These are phyloP conservation scores for Acanthamoeba lugdunensis DNA, from an alignment of 208 protist genomes.

Conservation along the genomic window DNA sequence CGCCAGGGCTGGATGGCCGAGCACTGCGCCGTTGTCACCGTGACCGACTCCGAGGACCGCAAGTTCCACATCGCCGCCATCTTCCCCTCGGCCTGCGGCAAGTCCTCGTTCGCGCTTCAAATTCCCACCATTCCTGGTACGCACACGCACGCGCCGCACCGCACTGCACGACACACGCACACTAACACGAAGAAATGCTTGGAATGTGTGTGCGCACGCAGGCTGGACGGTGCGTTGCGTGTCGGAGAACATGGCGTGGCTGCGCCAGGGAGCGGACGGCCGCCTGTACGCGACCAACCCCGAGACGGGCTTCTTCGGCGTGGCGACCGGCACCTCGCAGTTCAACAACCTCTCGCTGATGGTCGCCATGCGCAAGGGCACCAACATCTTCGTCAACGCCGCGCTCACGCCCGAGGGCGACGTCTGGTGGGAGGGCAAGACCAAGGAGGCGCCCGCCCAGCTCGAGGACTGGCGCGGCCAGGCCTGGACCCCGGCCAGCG, in stretches of 20 bases:
- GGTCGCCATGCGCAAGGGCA: constrained; percentile 79
- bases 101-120: constrained; percentile 90
- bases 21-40: constrained; percentile 88
- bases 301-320: constrained; percentile 90
- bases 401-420: constrained; percentile 85
- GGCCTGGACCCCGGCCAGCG: constrained; percentile 80
- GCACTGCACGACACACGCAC: constrained; percentile 87
- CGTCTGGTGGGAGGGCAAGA: constrained; percentile 91
- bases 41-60: constrained; percentile 84
- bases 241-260: constrained; percentile 90
- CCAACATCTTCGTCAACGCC: constrained; percentile 89
- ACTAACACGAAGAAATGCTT: too few species aligned
- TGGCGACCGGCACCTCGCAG: constrained; percentile 87
- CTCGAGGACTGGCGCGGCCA: constrained; percentile 86
- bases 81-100: constrained; percentile 90
- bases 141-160: constrained; percentile 80
- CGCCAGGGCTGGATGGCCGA: constrained; percentile 88
- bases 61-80: constrained; percentile 87
- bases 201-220: constrained; percentile 78
- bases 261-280: constrained; percentile 74
- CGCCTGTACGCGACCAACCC: constrained; percentile 81
- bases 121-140: constrained; percentile 82
- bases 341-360: constrained; percentile 83
- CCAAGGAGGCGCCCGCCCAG: constrained; percentile 77
- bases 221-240: constrained; percentile 87